These are phyloP conservation scores for Anacardium occidentale DNA, from an alignment of 345 rosid genomes.

Conservation along the genomic window DNA sequence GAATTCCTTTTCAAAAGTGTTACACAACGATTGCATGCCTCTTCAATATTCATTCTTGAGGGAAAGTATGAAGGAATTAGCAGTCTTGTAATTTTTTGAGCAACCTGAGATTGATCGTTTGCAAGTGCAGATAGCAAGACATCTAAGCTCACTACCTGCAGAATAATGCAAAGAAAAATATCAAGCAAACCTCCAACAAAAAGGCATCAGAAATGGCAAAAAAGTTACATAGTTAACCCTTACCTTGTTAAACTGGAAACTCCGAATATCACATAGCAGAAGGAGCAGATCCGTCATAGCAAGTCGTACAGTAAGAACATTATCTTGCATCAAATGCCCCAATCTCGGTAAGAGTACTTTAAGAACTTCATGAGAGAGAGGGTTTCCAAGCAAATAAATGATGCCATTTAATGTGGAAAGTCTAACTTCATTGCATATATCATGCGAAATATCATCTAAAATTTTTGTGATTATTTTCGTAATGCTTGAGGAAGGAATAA, in stretches of 20 bases:
- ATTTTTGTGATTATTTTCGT: slow-evolving; percentile 65
- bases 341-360: slow-evolving; percentile 83
- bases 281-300: slow-evolving; percentile 82
- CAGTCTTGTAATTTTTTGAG: slow-evolving; percentile 65
- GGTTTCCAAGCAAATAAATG: slow-evolving; percentile 83
- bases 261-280: slow-evolving; percentile 55
- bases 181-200: slow-evolving; percentile 4
- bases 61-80: slow-evolving; percentile 93
- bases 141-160: slow-evolving; percentile 75
- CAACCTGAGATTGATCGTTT: slow-evolving; percentile 70
- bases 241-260: slow-evolving; percentile 91
- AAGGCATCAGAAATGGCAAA: not conserved
- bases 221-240: slow-evolving; percentile 7
- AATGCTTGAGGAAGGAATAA: slow-evolving; percentile 76
- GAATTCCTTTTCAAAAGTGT: slow-evolving; percentile 81
- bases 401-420: slow-evolving; percentile 80
- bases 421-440: slow-evolving; percentile 75
- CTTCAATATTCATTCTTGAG: slow-evolving; percentile 54
- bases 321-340: slow-evolving; percentile 69
- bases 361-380: slow-evolving; percentile 82
- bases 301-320: slow-evolving; percentile 52
- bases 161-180: slow-evolving; percentile 21
- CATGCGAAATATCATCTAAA: slow-evolving; percentile 70
- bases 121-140: slow-evolving; percentile 61
- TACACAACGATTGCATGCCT: slow-evolving; percentile 78